These are phyloP conservation scores for Apiospora koreana DNA, from an alignment of 2,329 filamentous ascomycete species.

Conservation along the genomic window DNA sequence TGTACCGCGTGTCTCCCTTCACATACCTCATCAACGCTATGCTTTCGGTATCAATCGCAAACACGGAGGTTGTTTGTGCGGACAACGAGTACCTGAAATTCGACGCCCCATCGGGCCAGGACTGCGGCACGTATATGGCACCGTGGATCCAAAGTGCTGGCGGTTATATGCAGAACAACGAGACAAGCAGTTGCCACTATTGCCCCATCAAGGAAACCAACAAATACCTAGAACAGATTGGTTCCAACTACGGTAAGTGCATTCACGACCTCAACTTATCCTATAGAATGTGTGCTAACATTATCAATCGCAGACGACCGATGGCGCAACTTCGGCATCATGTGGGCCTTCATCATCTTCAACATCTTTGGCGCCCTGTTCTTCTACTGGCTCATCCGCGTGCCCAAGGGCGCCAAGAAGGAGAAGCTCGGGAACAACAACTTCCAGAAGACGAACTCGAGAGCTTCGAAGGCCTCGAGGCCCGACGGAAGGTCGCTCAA, in stretches of 20 bases:
- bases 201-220: conserved; percentile 36
- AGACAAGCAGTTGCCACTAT: conserved; percentile 44
- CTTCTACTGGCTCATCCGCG: conserved; percentile 48
- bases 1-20: conserved; percentile 71
- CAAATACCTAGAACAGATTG: conserved; percentile 34
- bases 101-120: conserved; percentile 51
- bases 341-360: conserved; percentile 53
- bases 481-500: conserved; percentile 6
- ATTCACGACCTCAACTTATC: background rate
- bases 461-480: background rate
- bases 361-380: conserved; percentile 50
- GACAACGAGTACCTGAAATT: conserved; percentile 64
- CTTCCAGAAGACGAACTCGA: conserved; percentile 5
- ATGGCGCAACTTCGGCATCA: conserved; percentile 56
- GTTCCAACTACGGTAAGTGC: conserved; percentile 39
- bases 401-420: conserved; percentile 36
- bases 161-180: conserved; percentile 43
- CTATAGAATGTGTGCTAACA: background rate
- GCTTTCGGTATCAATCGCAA: conserved; percentile 61
- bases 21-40: conserved; percentile 71
- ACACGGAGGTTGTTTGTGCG: conserved; percentile 59
- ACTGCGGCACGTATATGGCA: conserved; percentile 56
- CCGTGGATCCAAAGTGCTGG: conserved; percentile 44
- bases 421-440: conserved; percentile 11
- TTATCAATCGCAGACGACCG: conserved; percentile 29